Evolutionary conservation across 2,329 filamentous ascomycete species (phyloP), one percentile per base, ranked within the genome.

Genomic region (Cercospora zeina): DNA sequence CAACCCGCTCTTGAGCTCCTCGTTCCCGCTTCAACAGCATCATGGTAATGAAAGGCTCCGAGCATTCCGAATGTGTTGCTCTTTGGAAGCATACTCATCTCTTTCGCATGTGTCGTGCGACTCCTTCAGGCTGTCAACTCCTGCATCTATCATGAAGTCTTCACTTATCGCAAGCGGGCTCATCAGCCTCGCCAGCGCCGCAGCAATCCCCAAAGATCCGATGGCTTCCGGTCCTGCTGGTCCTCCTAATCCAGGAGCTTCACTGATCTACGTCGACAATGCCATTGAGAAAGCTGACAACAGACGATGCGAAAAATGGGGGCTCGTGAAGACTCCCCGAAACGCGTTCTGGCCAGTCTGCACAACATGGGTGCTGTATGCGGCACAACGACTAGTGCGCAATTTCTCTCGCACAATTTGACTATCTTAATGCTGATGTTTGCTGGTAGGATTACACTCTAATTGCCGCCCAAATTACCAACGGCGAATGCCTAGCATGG

Each of bases 271-370:
- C 21, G 36, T 56, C 21, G 54, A 37, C 36, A 39, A 36, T 30
- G 54, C 21, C 34, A 42, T 42, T 24, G 54, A 56, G 36, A 16
- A 8, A 27, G 54, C 36, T 30, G 36, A 11, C 7, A 30, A 19
- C 54, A 56, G 45, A 19, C 54, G 54, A 42, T 56, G 54, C n/a
- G 34, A 6, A 30, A 27, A 13, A 11, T 56, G 54, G 54, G 36
- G 21, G 6, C 19, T 45, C 13, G 13, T 14, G 13, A 42, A 31
- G 10, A 24, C 9, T 21, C 33, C 4, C 1, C 37, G 31, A 36
- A 42, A 56, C 4, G 45, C 54, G 3, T 56, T 39, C 54, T 56
- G 36, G 33, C 54, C 54, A 16, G 8, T 27, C 21, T 56, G 54
- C 34, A 30, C 14, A 14, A n/a, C 5, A 14, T 56, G 54, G 54